Percentiles rank a stretch among this genome's conserved stretches.
These are phyloP conservation scores for Aureobasidium sp. DNA, from an alignment of 2,329 filamentous ascomycete genomes.

Conservation along the genomic window DNA sequence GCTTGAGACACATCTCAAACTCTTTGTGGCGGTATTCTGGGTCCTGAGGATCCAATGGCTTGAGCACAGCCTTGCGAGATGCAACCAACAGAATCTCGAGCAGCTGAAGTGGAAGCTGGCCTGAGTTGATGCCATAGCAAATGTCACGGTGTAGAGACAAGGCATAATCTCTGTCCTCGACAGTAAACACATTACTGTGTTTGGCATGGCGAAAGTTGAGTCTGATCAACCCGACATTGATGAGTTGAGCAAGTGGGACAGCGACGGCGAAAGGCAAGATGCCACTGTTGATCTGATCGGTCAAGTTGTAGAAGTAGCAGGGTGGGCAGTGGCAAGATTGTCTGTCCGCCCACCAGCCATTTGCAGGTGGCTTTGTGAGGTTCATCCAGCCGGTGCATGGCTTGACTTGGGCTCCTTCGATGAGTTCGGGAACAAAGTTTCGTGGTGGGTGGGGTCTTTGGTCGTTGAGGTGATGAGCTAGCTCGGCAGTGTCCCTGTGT, in stretches of 20 bases:
- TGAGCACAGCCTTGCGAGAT: slow-evolving; percentile 1
- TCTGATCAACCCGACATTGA: slow-evolving; percentile 9
- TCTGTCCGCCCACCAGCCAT: slow-evolving; percentile 8
- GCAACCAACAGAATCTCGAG: background rate
- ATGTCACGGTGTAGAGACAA: background rate
- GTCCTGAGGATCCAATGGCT: background rate
- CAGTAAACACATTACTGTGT: background rate
- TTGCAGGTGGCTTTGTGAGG: background rate
- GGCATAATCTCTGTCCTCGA: background rate
- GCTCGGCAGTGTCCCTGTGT: background rate
- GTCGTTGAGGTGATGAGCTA: background rate
- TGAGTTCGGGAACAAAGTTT: slow-evolving; percentile 3
- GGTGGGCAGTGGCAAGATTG: slow-evolving; percentile 9
- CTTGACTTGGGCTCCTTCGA: slow-evolving; percentile 3
- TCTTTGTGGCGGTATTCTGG: slow-evolving; percentile 2
- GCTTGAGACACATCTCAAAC: slow-evolving; percentile 3
- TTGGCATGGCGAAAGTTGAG: background rate
- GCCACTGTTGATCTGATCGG: background rate
- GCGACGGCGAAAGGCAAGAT: background rate
- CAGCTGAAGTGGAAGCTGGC: background rate
- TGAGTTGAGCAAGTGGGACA: slow-evolving; percentile 6
- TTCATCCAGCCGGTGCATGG: slow-evolving; percentile 9
- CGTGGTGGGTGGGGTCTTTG: background rate
- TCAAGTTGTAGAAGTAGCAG: background rate
- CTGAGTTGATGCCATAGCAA: slow-evolving; percentile 2